Percentiles rank a stretch among this genome's conserved stretches.
Evolutionary conservation across 2,329 filamentous ascomycete species (phyloP).

Genomic region (Paraphoma sp.): DNA sequence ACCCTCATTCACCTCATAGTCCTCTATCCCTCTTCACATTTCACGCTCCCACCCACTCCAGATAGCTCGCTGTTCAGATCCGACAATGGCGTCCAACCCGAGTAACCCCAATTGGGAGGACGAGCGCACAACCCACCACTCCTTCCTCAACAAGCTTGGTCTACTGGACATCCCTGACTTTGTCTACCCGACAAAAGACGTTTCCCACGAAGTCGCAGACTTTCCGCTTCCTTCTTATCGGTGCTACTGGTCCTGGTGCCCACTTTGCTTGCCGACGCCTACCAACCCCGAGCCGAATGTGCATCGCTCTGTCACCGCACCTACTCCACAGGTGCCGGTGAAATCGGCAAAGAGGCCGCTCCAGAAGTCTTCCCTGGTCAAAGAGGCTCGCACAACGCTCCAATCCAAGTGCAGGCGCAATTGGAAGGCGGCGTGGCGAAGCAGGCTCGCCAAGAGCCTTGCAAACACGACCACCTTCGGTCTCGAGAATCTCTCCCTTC

Average conservation of each 20-base stretch:
- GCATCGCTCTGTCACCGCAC: neutral
- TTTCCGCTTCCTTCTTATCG: neutral
- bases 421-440: too few relatives aligned
- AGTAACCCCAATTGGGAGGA: neutral
- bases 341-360: neutral
- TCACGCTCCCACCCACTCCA: neutral
- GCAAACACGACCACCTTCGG: neutral
- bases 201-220: neutral
- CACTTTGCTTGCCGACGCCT: neutral
- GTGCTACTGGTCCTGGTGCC: neutral
- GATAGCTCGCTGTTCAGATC: neutral
- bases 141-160: neutral
- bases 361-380: neutral
- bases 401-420: neutral
- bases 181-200: neutral
- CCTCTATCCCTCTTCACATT: neutral
- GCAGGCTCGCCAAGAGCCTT: neutral
- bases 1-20: neutral
- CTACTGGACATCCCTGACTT: neutral
- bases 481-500: neutral
- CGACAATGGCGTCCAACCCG: neutral
- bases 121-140: neutral
- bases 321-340: neutral
- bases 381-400: neutral
- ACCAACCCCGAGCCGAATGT: neutral